Base-by-base conservation (phyloP, 352 stramenopile genomes). In the Pythium pectinolyticum region DNA sequence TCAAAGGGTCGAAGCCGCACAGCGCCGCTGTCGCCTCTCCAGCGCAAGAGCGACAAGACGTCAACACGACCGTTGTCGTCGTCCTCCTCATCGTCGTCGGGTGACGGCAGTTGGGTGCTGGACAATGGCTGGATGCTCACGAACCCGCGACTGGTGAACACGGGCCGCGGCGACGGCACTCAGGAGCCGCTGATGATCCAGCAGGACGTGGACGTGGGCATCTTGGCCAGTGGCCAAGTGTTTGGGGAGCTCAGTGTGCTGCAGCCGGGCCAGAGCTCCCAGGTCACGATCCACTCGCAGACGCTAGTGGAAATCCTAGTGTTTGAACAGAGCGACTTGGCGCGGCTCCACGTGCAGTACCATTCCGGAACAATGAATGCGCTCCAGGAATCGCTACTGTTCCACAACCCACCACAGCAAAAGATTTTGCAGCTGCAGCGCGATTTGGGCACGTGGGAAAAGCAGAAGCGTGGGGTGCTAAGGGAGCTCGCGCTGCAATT, bases 71-170 rank as follows among this genome's bases (percentile, higher is more conserved):
- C 52, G 1, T 49, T 77, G 20, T 76, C 75, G 3, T 75, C 75
- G 3, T 48, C 63, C 0, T 77, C 69, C 1, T 43, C 37, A 2
- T 24, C 69, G 1, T 43, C 37, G 2, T 24, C 12, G 30, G 74
- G 56, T n/a, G 80, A 91, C 47, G 82, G 82, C 6, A 88, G 78
- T 8, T 91, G 82, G 82, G 82, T 89, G 32, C 68, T 91, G 32
- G 82, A 91, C 73, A 91, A 89, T 37, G 80, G 82, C 30, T 91
- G 82, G 82, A 88, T 89, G 82, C 78, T 91, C 49, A 91, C 80
- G 0, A 91, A 91, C 54, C 82, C 82, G 30, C 80, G 82, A 2
- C 73, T 91, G 8, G 78, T 88, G 10, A 88, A 67, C 67, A 75
- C 64, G 12, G 74, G 75, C 2, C 69, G 80, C 39, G 56, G 64